Evolutionary conservation across 2,329 filamentous ascomycete genomes (phyloP).

Genomic region (Diplocarpon rosae): DNA sequence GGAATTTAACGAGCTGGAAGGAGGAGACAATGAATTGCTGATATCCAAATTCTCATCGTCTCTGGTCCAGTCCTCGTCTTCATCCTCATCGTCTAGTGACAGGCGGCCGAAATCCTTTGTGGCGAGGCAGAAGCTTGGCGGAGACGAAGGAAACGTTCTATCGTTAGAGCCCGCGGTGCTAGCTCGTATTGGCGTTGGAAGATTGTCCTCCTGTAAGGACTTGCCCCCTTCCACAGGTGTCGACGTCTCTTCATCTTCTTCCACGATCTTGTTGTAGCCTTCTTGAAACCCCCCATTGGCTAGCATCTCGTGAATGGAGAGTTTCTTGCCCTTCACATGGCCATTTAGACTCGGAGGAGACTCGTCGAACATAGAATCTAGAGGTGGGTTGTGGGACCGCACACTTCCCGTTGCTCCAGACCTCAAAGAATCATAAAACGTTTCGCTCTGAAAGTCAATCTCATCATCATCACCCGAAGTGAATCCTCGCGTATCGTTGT

Average conservation of each 20-base stretch:
- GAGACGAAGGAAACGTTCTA: constrained; percentile 19
- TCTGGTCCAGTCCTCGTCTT: constrained; percentile 51
- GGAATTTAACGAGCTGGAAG: constrained; percentile 42
- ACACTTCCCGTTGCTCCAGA: constrained; percentile 58
- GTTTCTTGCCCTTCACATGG: constrained; percentile 25
- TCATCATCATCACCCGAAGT: constrained; percentile 66
- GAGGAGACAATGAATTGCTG: constrained; percentile 47
- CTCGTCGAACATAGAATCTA: constrained; percentile 75
- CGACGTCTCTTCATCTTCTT: constrained; percentile 47
- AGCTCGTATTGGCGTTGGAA: constrained; percentile 14
- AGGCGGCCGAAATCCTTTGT: constrained; percentile 36
- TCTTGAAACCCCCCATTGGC: constrained; percentile 39
- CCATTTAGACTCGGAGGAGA: constrained; percentile 52
- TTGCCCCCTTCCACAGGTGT: constrained; percentile 33
- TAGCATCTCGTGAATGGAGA: constrained; percentile 26
- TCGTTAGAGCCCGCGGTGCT: constrained; percentile 12
- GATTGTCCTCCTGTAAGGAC: constrained; percentile 12
- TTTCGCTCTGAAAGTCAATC: constrained; percentile 69
- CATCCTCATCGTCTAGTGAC: constrained; percentile 52
- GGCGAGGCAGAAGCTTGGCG: constrained; percentile 25
- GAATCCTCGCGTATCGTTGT: constrained; percentile 53
- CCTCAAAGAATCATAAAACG: constrained; percentile 64
- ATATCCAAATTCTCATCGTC: constrained; percentile 41
- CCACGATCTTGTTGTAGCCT: constrained; percentile 44
- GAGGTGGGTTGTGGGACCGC: constrained; percentile 56